Base-by-base conservation (phyloP, 768 basidiomycete genomes). In the Hortiboletus flavorubellus region DNA sequence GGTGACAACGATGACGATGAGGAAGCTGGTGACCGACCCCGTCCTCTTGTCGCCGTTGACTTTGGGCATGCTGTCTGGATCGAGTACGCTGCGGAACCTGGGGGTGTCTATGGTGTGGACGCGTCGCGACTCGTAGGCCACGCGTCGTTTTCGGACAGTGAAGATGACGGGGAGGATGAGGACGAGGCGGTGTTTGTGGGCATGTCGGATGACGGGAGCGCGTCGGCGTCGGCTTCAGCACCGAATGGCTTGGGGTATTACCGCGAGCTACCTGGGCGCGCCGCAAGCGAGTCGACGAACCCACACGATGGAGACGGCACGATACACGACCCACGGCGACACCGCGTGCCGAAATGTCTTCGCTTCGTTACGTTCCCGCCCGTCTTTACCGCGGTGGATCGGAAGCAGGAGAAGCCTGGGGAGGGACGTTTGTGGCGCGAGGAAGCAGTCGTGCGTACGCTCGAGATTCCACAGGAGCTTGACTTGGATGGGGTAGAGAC, bases 31-130 rank as follows among this genome's bases (percentile, higher is more conserved):
- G 83, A 82, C 31, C 75, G 83, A 5, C 83, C 84, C 18, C 76
- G 87, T 3, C 87, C 87, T 23, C 76, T 89, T 14, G 82, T 89
- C n/a, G 87, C 87, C 0, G 86, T 93, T 8, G 84, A 94, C 65
- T 95, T 94, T 72, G 89, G 90, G 40, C 91, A 93, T 63, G 88
- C 92, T 16, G 86, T 91, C 35, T 89, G 91, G 82, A 82, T 94
- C 45, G 87, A 89, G 63, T 82, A 84, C 62, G 58, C 64, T 59
- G 59, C 75, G 70, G 60, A 72, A 54, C 47, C 68, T 0, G 68
- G 68, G 11, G 64, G 68, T 1, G 61, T 66, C 14, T 66, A 60
- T 46, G 66, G 64, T 11, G 68, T 64, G 21, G 68, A 70, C 38
- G 62, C 64, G 7, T 70, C 68, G 18, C 62, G 68, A 12, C 59